Evolutionary conservation across 371 early-diverging fungal species (phyloP).

Genomic region (Rhizomucor miehei): DNA sequence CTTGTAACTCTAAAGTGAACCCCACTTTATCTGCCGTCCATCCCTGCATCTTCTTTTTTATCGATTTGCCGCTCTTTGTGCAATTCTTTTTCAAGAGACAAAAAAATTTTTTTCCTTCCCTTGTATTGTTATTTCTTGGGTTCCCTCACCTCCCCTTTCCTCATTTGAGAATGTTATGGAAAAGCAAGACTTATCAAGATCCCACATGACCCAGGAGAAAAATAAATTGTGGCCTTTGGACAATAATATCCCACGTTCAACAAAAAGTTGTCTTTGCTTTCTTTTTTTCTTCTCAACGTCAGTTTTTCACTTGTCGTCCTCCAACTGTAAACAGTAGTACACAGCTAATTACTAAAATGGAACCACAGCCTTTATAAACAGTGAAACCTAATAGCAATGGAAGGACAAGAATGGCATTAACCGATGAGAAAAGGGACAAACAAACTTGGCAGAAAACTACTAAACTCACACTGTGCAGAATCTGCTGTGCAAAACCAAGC

Average conservation of each 20-base stretch:
- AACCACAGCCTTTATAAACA: constrained; percentile 46
- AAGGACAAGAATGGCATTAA: background rate
- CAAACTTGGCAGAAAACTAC: constrained; percentile 4
- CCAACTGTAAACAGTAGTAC: constrained; percentile 46
- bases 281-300: constrained; percentile 2
- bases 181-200: too few species aligned
- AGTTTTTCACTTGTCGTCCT: constrained; percentile 8
- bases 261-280: background rate
- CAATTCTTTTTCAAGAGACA: too few species aligned
- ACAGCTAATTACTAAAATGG: constrained; percentile 45
- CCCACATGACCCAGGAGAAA: too few species aligned
- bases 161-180: too few species aligned
- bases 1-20: too few species aligned
- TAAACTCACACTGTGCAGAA: constrained; percentile 59
- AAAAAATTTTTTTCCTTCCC: too few species aligned
- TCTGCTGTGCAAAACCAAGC: constrained; percentile 61
- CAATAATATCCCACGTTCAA: constrained; percentile 1
- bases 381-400: constrained; percentile 37
- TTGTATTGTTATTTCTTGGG: too few species aligned
- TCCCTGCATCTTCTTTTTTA: too few species aligned
- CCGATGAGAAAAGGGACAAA: background rate
- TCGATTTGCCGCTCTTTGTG: too few species aligned
- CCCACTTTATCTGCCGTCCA: too few species aligned
- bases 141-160: too few species aligned
- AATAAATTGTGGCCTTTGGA: too few species aligned